Evolutionary conservation across 2,329 filamentous ascomycete genomes (phyloP).

Genomic region (Beauveria scarabaeidicola): DNA sequence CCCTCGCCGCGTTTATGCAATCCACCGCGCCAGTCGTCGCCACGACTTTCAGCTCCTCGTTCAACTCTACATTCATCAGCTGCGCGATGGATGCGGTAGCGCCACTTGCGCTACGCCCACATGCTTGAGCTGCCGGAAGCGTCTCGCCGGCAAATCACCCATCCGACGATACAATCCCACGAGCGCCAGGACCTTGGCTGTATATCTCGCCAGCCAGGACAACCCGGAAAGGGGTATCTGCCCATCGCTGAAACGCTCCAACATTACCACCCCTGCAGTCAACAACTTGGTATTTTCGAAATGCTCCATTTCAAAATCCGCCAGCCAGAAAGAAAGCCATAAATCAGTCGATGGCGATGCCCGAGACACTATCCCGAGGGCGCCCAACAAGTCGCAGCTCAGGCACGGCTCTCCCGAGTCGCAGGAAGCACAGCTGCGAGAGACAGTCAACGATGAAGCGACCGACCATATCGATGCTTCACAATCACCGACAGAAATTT

Average conservation of each 20-base stretch:
- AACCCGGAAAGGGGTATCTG: constrained; percentile 66
- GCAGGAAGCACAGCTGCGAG: background rate
- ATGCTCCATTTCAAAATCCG: constrained; percentile 20
- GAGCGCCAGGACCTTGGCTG: constrained; percentile 72
- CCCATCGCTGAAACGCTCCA: constrained; percentile 35
- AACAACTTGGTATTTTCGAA: constrained; percentile 37
- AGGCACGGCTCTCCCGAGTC: background rate
- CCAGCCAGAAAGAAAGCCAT: constrained; percentile 35
- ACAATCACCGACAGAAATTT: constrained; percentile 20
- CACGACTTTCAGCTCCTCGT: constrained; percentile 59
- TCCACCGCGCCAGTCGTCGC: constrained; percentile 52
- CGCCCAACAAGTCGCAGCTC: background rate
- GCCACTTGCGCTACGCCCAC: constrained; percentile 63
- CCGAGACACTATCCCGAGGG: background rate
- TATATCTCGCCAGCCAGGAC: constrained; percentile 72
- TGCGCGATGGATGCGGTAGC: constrained; percentile 71
- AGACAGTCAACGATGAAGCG: background rate
- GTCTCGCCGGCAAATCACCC: constrained; percentile 56
- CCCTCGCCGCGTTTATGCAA: constrained; percentile 50
- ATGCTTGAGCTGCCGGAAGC: constrained; percentile 70
- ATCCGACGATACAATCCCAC: constrained; percentile 71
- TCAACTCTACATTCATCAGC: constrained; percentile 64
- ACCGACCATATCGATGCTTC: background rate
- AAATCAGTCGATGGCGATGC: constrained; percentile 33
- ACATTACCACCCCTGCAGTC: constrained; percentile 35